Evolutionary conservation across 768 basidiomycete species (phyloP).

Genomic region (Lactarius hatsudake): DNA sequence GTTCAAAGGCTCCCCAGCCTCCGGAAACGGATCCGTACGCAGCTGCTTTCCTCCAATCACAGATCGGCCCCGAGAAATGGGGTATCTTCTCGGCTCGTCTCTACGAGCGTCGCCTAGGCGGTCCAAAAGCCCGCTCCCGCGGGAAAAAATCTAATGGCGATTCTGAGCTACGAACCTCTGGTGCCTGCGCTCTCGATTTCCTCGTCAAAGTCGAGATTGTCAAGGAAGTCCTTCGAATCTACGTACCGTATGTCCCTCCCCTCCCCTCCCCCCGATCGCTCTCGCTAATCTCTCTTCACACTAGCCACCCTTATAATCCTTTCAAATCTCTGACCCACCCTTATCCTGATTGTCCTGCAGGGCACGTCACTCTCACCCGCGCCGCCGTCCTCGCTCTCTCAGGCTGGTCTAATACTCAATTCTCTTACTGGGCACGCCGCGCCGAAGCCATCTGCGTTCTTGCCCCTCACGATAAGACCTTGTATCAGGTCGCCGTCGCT

Average conservation of each 20-base stretch:
- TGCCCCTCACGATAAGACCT: constrained; percentile 40
- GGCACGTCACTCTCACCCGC: constrained; percentile 46
- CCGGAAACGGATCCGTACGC: constrained; percentile 40
- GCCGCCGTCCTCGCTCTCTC: constrained; percentile 47
- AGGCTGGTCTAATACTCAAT: constrained; percentile 54
- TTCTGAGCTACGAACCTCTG: constrained; percentile 32
- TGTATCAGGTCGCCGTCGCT: constrained; percentile 41
- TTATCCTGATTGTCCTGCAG: constrained; percentile 40
- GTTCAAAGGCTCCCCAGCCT: constrained; percentile 25
- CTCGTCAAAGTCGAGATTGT: constrained; percentile 53
- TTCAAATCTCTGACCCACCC: constrained; percentile 46
- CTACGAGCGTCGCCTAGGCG: constrained; percentile 45
- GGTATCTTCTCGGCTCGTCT: constrained; percentile 46
- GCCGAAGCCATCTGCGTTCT: constrained; percentile 50
- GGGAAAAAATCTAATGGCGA: constrained; percentile 28
- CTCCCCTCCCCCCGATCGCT: background rate
- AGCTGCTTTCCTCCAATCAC: constrained; percentile 44
- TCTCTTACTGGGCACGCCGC: constrained; percentile 54
- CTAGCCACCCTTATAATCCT: constrained; percentile 53
- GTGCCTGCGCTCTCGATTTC: constrained; percentile 49
- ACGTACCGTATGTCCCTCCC: constrained; percentile 43
- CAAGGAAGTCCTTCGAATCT: constrained; percentile 47
- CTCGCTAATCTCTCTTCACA: constrained; percentile 9
- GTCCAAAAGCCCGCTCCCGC: constrained; percentile 39
- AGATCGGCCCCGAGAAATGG: constrained; percentile 45